Base-by-base conservation (phyloP, 2,329 filamentous ascomycete genomes). In the Nakataea oryzae region DNA sequence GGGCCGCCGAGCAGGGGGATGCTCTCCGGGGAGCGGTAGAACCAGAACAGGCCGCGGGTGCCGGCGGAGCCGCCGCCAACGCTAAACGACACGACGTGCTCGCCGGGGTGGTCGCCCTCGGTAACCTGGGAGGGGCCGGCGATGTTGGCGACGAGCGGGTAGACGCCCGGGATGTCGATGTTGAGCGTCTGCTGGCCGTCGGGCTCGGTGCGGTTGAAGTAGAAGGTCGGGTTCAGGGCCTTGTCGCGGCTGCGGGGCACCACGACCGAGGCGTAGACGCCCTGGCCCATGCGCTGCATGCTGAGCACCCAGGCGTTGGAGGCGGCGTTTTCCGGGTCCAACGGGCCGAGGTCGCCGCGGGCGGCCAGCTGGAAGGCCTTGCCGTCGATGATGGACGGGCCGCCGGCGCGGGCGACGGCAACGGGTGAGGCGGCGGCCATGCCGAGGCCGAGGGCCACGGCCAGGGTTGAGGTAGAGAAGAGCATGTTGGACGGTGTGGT, bases 201-300 rank as follows among this genome's bases (percentile, higher is more conserved):
- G 30, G n/a, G 7, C 5, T 17, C 3, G 32, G 58, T 41, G 29
- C 57, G 32, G 32, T 59, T 47, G 58, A 59, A 26, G 58, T 59
- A 59, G 34, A 59, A 59, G 34, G 58, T 59, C 14, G 58, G 58
- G 58, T 59, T 59, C 34, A 50, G 17, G 58, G 58, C 50, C 58
- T 59, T 59, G 57, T 59, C 32, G 24, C 58, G 34, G 32, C 12
- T 12, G 12, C 58, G 58, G 11, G 58, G 30, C 30, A 47, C 14
- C 32, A 59, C 34, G 26, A 50, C 58, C 5, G 58, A 50, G 58
- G 58, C 58, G 34, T 59, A 59, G 34, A 54, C 21, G 34, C 58
- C 58, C 58, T 34, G 41, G 24, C 32, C 14, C 13, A 59, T 47
- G 34, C 58, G 58, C 34, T 26, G 58, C 58, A 59, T 24, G 34